Conservation (phyloP, 768 basidiomycete genomes). For the Lyophyllum atratum region DNA sequence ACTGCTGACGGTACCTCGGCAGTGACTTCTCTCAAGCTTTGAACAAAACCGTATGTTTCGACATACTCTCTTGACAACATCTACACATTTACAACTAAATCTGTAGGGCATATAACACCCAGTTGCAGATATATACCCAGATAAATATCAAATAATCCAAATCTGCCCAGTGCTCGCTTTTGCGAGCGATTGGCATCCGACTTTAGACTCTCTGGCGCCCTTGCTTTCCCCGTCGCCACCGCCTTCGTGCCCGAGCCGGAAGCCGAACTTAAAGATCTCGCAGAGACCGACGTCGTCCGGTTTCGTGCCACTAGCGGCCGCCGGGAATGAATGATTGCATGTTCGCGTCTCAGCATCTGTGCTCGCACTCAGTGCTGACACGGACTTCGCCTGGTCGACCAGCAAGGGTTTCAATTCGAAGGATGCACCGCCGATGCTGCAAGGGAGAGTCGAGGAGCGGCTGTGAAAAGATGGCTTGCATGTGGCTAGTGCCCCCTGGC, state of each 20-base stretch:
- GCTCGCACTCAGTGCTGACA: not conserved
- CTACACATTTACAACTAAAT: no score
- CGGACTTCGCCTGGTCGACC: slow-evolving; percentile 1
- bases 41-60: no score
- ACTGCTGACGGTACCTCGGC: no score
- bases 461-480: not conserved
- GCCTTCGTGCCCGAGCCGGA: slow-evolving; percentile 2
- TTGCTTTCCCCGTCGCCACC: not conserved
- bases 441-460: slow-evolving; percentile 1
- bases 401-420: not conserved
- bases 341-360: slow-evolving; percentile 6
- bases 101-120: no score
- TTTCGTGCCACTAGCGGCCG: slow-evolving; percentile 13
- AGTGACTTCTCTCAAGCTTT: no score
- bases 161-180: not conserved
- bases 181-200: slow-evolving; percentile 1
- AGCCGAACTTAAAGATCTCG: not conserved
- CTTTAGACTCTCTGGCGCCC: slow-evolving; percentile 16
- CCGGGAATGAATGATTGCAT: slow-evolving; percentile 11
- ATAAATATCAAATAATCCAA: slow-evolving; percentile 11
- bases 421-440: not conserved
- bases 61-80: no score
- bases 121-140: slow-evolving; percentile 16
- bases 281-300: slow-evolving; percentile 14
- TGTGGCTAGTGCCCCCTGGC: not conserved